Evolutionary conservation across 495 filamentous ascomycete genomes (phyloP).

Genomic region (Podospora pseudopauciseta): DNA sequence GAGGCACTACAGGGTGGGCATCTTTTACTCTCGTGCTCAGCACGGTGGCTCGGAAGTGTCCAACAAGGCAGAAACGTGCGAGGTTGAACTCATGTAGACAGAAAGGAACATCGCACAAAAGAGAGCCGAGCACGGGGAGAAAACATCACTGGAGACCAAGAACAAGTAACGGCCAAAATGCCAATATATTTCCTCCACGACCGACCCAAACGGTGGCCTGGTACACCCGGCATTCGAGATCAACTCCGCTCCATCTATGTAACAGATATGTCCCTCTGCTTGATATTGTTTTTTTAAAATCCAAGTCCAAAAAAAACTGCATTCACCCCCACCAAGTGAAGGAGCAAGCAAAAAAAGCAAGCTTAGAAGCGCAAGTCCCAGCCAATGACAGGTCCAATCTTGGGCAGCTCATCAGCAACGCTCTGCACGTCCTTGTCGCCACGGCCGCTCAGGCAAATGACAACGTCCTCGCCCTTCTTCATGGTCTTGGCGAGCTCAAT

Average conservation of each 20-base stretch:
- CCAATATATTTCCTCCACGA: neutral
- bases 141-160: no score
- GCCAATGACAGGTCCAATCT: constrained; percentile 82
- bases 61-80: no score
- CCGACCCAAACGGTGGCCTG: neutral
- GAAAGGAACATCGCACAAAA: no score
- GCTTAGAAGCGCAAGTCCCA: constrained; percentile 82
- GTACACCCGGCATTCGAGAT: neutral
- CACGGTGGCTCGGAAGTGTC: no score
- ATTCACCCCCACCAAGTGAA: neutral
- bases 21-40: no score
- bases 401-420: constrained; percentile 90
- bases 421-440: constrained; percentile 99
- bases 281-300: neutral
- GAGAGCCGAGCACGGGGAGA: no score
- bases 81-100: no score
- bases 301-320: neutral
- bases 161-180: neutral
- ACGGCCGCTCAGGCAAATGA: constrained; percentile 89
- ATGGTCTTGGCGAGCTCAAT: constrained; percentile 89
- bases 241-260: neutral
- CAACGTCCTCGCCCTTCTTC: constrained; percentile 81
- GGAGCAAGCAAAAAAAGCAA: neutral
- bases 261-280: neutral
- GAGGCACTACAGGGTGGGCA: no score